Base-by-base conservation (phyloP, 2,329 filamentous ascomycete genomes). In the Phyllosticta citribraziliensis region DNA sequence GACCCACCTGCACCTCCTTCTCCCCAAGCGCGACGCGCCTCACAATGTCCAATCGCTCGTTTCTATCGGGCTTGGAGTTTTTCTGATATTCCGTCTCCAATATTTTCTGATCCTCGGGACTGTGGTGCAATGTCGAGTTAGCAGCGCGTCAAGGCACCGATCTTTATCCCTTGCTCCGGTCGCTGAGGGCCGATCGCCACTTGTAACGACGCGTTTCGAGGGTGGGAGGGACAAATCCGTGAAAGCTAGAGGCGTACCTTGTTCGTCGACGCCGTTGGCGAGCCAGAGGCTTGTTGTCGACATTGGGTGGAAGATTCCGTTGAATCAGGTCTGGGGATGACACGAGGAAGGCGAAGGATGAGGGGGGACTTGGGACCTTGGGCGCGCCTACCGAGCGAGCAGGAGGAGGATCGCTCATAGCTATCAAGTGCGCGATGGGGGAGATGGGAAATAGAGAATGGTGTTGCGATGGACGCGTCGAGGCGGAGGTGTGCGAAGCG, bases 41-140 rank as follows among this genome's bases (percentile, higher is more conserved):
- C 63, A 95, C 90, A 65, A 97, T 91, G 62, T 87, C 86, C 55
- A 89, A 82, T 76, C 93, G 89, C 74, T 90, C 88, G 61, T 86
- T 82, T 76, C 96, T 97, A 78, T 96, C 92, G 35, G 93, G 93
- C 74, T 96, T 97, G 6, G 90, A 84, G 73, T 97, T 95, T 64
- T 80, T 83, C 67, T 84, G 82, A 72, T 96, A 97, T 63, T 93
- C 91, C 40, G 88, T 82, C 75, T 97, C 93, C 63, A 97, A 85
- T 58, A 95, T 84, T 58, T 87, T 84, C 78, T 96, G 93, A 77
- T 97, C 93, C 75, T 93, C 88, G 58, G 74, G 73, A 67, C 72
- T 74, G 66, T 65, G 59, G 62, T 63, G 65, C 58, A 55, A 14
- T 24, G 19, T 22, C 5, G 9, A 12, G 40, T 62, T 52, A 61